Conservation (phyloP, 148 eudicot genomes). For the Spergularia bocconei region DNA sequence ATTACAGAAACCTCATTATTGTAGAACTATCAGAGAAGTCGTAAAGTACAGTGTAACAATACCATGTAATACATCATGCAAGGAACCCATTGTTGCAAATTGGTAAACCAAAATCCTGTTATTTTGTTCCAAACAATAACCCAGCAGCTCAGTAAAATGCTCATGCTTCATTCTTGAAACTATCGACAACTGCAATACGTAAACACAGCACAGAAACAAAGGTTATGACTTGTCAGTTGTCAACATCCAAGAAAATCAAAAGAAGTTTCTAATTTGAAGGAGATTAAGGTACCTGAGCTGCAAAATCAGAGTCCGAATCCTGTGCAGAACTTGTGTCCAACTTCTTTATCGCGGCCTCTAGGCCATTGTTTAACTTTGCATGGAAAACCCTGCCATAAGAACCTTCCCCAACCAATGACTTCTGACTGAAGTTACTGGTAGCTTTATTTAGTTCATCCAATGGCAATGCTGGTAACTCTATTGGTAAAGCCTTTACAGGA, state of each 20-base stretch:
- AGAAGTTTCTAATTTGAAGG: not conserved
- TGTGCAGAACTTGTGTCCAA: conserved; percentile 64
- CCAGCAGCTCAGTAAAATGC: conserved; percentile 58
- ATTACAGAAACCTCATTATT: not conserved
- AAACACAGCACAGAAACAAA: not conserved
- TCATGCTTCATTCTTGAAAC: conserved; percentile 79
- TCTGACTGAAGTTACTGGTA: conserved; percentile 57
- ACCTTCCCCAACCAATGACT: conserved; percentile 74
- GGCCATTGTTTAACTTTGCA: conserved; percentile 52
- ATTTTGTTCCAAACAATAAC: conserved; percentile 58
- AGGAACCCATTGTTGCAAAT: conserved; percentile 69
- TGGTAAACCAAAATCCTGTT: conserved; percentile 69
- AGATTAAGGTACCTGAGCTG: conserved; percentile 42
- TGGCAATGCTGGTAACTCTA: conserved; percentile 64
- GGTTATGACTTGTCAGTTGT: not conserved
- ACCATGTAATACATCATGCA: conserved; percentile 82
- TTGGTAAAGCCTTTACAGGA: conserved; percentile 51
- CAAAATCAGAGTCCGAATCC: conserved; percentile 70
- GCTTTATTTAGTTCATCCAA: conserved; percentile 51
- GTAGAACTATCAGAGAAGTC: not conserved
- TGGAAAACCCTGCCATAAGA: conserved; percentile 82
- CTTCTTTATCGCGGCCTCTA: conserved; percentile 65
- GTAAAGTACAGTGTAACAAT: conserved; percentile 8
- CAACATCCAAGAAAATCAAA: no score
- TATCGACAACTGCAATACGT: conserved; percentile 50